Percentiles rank a stretch among this genome's conserved stretches.
Evolutionary conservation across 805 yeast genomes (phyloP).

Genomic region (Candida boleticola): DNA sequence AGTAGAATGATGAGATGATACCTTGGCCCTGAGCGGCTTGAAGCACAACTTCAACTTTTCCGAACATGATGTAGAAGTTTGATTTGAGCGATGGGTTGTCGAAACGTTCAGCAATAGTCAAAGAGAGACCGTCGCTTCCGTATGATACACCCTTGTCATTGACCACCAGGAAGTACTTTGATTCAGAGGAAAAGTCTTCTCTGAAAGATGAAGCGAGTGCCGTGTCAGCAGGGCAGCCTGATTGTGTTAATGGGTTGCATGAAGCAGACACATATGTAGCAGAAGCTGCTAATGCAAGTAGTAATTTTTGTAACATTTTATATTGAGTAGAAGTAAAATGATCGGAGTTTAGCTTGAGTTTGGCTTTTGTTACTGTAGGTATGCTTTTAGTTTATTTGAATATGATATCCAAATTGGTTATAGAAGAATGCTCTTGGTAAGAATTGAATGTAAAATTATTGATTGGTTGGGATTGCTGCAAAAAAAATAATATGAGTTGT

Average conservation of each 20-base stretch:
- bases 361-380: no score
- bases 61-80: slow-evolving; percentile 84
- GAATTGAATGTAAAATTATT: no score
- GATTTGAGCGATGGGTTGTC: slow-evolving; percentile 81
- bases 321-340: no score
- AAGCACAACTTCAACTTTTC: slow-evolving; percentile 69
- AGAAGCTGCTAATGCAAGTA: background rate
- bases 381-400: no score
- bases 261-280: background rate
- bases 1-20: slow-evolving; percentile 73
- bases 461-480: no score
- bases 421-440: no score
- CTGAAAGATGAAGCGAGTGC: slow-evolving; percentile 29
- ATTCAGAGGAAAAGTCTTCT: slow-evolving; percentile 24
- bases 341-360: no score
- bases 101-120: slow-evolving; percentile 58
- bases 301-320: background rate
- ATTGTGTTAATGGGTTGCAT: slow-evolving; percentile 28
- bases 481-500: no score
- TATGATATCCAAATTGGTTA: no score
- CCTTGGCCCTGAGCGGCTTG: slow-evolving; percentile 79
- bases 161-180: slow-evolving; percentile 18
- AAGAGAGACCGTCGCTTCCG: slow-evolving; percentile 55
- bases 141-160: slow-evolving; percentile 27
- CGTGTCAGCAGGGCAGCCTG: slow-evolving; percentile 25